Base-by-base conservation (phyloP, 192 early-diverging fungal genomes). In the Radiomyces spectabilis region DNA sequence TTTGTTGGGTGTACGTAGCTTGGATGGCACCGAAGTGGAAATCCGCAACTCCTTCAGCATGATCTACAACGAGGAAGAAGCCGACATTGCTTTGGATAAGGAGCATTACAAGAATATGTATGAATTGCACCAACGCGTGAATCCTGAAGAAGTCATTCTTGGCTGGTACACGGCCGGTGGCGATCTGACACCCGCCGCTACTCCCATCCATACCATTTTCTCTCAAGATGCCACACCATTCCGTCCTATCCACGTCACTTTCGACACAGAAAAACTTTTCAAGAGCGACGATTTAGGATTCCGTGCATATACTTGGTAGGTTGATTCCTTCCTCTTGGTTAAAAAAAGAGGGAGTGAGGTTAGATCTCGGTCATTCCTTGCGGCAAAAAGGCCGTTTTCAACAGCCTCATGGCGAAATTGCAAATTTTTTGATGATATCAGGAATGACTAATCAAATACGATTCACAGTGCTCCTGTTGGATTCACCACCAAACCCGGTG, bases 111-210 rank as follows among this genome's bases (percentile, higher is more conserved):
- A 71, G 26, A 80, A 77, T 24, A 92, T 96, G 91, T 85, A 83
- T 66, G 79, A 81, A 48, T 79, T 95, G 43, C 93, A 96, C 71
- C 87, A 88, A 70, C 78, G 84, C 46, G 92, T 91, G 16, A 92
- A 93, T 63, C 71, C 87, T 15, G 86, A 87, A 56, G 95, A 98
- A 65, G 78, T 86, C 41, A 85, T 95, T 57, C 82, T 98, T 44
- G 95, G 95, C 39, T 98, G 95, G 95, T 98, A 95, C 48, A 81
- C 85, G 10, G 85, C 86, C 8, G 86, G 86, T 21, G 59, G 63
- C 26, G 44, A 71, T 40, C 73, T 91, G 60, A 81, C 81, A 71
- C 77, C 80, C 56, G 81, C 83, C 59, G 78, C 81, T 12, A 79
- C 87, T 50, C 71, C 86, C 48, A 79, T 87, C 45, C 88, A 88